A percentile compares a stretch with the other conserved stretches of the same genome.
phyloP scores from a whole-genome alignment of 768 basidiomycete genomes.

The Boletellus sp. region DNA sequence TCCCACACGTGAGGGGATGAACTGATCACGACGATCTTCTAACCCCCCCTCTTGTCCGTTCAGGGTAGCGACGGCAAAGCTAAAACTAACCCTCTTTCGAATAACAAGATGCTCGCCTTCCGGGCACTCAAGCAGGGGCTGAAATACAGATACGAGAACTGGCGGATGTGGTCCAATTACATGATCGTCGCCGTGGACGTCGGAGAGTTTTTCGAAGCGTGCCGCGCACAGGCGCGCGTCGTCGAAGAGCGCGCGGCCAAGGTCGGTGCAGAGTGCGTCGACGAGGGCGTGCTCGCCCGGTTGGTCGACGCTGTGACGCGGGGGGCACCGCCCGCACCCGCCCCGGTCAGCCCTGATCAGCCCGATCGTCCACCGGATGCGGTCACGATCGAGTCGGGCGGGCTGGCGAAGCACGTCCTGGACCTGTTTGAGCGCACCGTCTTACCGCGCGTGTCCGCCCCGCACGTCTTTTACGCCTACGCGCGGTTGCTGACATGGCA shows the following conservation, averaged over 20 bases:
- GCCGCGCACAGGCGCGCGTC: conserved; percentile 76
- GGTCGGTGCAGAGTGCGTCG: conserved; percentile 56
- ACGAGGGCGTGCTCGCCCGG: conserved; percentile 84
- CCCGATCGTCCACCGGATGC: neutral
- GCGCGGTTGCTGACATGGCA: conserved; percentile 78
- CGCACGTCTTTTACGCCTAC: conserved; percentile 79
- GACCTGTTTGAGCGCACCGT: conserved; percentile 75
- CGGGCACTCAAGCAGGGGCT: conserved; percentile 90
- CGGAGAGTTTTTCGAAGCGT: conserved; percentile 86
- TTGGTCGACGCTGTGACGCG: conserved; percentile 85
- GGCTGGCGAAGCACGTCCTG: conserved; percentile 61
- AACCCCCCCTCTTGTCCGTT: conserved; percentile 1
- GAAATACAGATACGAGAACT: conserved; percentile 80
- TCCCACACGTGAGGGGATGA: neutral
- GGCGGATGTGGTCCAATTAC: conserved; percentile 99
- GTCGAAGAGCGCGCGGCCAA: conserved; percentile 53
- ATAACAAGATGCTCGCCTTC: conserved; percentile 90
- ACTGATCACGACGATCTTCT: conserved; percentile 11
- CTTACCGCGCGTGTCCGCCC: conserved; percentile 74
- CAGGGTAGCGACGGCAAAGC: conserved; percentile 28
- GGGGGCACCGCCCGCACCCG: conserved; percentile 25
- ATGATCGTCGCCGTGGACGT: conserved; percentile 92
- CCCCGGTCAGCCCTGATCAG: conserved; percentile 28
- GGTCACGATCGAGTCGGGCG: conserved; percentile 60
- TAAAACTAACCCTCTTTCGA: conserved; percentile 52